Evolutionary conservation across 2,329 filamentous ascomycete species (phyloP), one percentile per base, ranked within the genome.

Genomic region (Paramyrothecium roridum): DNA sequence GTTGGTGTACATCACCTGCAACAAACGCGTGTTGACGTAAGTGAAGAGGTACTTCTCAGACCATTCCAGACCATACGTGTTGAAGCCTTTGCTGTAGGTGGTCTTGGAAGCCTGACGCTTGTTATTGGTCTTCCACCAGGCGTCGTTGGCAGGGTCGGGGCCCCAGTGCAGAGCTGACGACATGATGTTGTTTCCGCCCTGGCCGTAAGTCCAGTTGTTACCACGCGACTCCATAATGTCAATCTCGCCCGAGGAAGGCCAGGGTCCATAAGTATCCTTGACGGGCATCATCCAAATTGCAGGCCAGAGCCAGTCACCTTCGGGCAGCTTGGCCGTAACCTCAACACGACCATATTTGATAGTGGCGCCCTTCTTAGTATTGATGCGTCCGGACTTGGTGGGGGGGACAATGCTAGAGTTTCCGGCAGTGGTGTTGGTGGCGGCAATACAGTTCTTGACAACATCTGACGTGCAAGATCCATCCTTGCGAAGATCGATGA

Each of bases 231-330:
- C 90, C 65, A 85, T 76, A 54, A 96, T 90, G 68, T 96, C 91
- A 52, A 96, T 95, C 72, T 95, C 90, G 48, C 91, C 91, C 10
- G 89, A 92, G 8, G 77, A 73, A 1, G 91, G 91, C 91, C 91
- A 96, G 1, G 80, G 65, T 1, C 91, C 91, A 68, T 95, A 96
- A 1, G 77, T 85, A 53, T 85, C 79, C 47, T 87, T 78, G 49
- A 84, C 84, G 1, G 91, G 91, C 77, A 95, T 78, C 88, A 96
- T 90, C 89, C 89, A 93, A 65, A 96, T 93, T n/a, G 90, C 90
- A 2, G 91, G 91, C 91, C 91, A 95, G 12, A 96, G 80, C 91
- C 91, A 95, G 74, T 95, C 90, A 53, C 91, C 91, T 50, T 77
- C 71, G 4, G 91, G 90, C 26, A 95, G 75, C 72, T 87, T 87